Evolutionary conservation across 1,284 basidiomycete genomes (phyloP).

Genomic region (Neonothopanus nambi): DNA sequence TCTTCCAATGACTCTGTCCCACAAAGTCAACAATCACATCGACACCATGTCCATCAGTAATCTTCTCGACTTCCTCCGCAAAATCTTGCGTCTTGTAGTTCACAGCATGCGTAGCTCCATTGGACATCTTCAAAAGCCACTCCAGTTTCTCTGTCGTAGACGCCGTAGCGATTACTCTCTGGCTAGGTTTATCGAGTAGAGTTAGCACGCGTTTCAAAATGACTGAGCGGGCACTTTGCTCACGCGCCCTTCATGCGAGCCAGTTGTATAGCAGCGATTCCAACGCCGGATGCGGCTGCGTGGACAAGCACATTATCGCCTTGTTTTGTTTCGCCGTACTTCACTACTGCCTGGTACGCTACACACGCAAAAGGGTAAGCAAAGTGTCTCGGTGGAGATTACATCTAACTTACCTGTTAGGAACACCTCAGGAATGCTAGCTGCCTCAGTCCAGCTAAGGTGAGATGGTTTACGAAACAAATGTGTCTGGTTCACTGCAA

Average conservation of each 20-base stretch:
- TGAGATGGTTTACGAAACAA: conserved; percentile 75
- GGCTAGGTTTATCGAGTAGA: conserved; percentile 38
- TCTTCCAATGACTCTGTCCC: conserved; percentile 79
- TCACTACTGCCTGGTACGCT: conserved; percentile 84
- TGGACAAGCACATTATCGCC: conserved; percentile 86
- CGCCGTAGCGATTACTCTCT: conserved; percentile 80
- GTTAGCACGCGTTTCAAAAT: conserved; percentile 10
- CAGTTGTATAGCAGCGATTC: conserved; percentile 88
- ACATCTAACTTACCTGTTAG: conserved; percentile 68
- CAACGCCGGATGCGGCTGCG: conserved; percentile 89
- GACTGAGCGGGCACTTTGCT: conserved; percentile 30
- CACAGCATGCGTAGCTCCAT: conserved; percentile 71
- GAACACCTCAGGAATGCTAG: conserved; percentile 85
- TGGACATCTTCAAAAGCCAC: conserved; percentile 67
- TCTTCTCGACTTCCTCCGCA: conserved; percentile 62
- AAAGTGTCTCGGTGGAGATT: conserved; percentile 10
- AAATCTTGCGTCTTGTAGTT: conserved; percentile 90
- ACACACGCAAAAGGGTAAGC: too few relatives aligned
- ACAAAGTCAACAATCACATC: conserved; percentile 90
- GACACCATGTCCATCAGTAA: conserved; percentile 68
- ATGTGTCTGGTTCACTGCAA: conserved; percentile 68
- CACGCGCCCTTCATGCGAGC: conserved; percentile 76
- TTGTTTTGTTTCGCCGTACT: conserved; percentile 67
- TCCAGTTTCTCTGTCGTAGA: conserved; percentile 85
- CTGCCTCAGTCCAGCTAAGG: conserved; percentile 83